Evolutionary conservation across 352 stramenopile species (phyloP).

Genomic region (Pythium volutum): DNA sequence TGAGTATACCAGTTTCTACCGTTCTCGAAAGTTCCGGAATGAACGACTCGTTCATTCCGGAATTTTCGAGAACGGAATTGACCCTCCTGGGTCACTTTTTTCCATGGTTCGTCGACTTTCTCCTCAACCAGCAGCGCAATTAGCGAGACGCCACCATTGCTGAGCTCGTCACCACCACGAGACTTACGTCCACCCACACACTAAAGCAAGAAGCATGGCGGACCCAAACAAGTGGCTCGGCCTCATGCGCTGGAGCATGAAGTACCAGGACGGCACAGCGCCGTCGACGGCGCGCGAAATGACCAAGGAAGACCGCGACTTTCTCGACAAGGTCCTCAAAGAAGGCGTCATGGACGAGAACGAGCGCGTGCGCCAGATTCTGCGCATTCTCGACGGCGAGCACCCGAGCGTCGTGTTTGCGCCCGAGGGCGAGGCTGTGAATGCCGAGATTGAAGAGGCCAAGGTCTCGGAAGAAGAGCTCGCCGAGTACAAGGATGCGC

Average conservation of each 20-base stretch:
- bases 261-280: constrained; percentile 78
- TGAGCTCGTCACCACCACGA: not conserved
- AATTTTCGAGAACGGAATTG: constrained; percentile 33
- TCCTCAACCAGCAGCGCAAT: not conserved
- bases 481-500: constrained; percentile 70
- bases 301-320: constrained; percentile 70
- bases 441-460: constrained; percentile 24
- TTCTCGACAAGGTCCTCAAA: constrained; percentile 82
- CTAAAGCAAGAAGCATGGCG: constrained; percentile 24
- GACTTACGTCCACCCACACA: not conserved
- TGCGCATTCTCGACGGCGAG: constrained; percentile 79
- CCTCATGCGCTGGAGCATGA: constrained; percentile 88
- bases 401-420: constrained; percentile 70
- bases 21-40: too few species aligned
- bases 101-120: not conserved
- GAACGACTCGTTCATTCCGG: constrained; percentile 17
- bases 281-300: constrained; percentile 65
- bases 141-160: constrained; percentile 3
- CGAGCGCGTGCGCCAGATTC: constrained; percentile 79
- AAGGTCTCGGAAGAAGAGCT: constrained; percentile 61
- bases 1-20: too few species aligned
- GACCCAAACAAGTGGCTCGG: constrained; percentile 87
- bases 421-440: constrained; percentile 33
- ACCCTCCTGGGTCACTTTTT: constrained; percentile 18
- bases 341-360: constrained; percentile 84